phyloP scores from a whole-genome alignment of 495 filamentous ascomycete species.

The Cryomyces antarcticus region DNA sequence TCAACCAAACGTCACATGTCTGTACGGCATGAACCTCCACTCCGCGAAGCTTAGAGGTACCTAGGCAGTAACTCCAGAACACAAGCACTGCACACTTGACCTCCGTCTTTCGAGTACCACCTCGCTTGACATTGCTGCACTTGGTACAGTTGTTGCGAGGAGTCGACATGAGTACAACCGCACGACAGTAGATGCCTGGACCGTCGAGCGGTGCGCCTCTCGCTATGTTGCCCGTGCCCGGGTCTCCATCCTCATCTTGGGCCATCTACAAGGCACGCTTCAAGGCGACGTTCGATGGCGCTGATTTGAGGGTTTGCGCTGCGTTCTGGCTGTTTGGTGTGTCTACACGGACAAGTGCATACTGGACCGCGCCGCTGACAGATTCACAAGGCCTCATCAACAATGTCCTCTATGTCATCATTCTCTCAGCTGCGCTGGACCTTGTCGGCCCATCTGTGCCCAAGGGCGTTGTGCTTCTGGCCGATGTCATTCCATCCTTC shows the following conservation, averaged over 20 bases:
- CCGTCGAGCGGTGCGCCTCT: not conserved
- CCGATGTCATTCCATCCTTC: slow-evolving; percentile 80
- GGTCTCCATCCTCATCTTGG: slow-evolving; percentile 57
- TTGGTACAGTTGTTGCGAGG: no score
- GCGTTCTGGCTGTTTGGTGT: slow-evolving; percentile 91
- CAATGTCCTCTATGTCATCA: slow-evolving; percentile 94
- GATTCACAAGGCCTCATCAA: slow-evolving; percentile 60
- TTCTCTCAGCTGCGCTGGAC: slow-evolving; percentile 88
- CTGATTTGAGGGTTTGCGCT: slow-evolving; percentile 49
- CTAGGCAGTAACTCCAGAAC: no score
- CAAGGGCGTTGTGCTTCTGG: slow-evolving; percentile 81
- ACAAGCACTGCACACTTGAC: no score
- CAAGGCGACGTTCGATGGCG: slow-evolving; percentile 37
- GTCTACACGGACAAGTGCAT: slow-evolving; percentile 4
- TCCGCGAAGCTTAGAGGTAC: no score
- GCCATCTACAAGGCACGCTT: slow-evolving; percentile 44
- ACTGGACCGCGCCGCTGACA: not conserved
- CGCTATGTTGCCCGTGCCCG: slow-evolving; percentile 43
- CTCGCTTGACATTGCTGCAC: no score
- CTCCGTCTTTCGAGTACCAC: no score
- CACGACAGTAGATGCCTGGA: not conserved
- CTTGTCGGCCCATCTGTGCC: slow-evolving; percentile 71
- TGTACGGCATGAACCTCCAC: no score
- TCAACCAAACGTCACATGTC: no score
- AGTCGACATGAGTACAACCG: no score